Evolutionary conservation across 805 yeast species (phyloP).

Genomic region (Barnettozyma pratensis): DNA sequence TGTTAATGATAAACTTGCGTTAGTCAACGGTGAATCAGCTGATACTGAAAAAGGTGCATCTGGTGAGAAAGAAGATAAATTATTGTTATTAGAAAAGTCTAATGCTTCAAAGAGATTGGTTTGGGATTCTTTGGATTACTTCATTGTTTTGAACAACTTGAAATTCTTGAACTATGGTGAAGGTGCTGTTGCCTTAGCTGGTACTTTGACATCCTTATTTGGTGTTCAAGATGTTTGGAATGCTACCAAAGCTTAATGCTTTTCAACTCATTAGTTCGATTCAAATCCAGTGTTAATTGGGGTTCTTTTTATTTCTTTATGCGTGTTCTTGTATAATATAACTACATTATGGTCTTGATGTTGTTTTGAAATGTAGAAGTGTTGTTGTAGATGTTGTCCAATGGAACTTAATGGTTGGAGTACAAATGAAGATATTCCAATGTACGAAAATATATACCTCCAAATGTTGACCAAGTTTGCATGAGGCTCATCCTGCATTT

Average conservation of each 20-base stretch:
- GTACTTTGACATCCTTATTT: slow-evolving; percentile 72
- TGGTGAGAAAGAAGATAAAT: slow-evolving; percentile 35
- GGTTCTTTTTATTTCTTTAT: too few species aligned
- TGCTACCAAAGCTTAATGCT: slow-evolving; percentile 29
- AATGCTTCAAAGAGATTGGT: slow-evolving; percentile 56
- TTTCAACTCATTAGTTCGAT: not conserved
- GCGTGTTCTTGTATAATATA: too few species aligned
- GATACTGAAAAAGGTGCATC: not conserved
- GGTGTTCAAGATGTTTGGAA: slow-evolving; percentile 75
- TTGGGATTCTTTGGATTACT: slow-evolving; percentile 72
- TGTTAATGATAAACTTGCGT: slow-evolving; percentile 1
- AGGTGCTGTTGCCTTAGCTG: slow-evolving; percentile 79
- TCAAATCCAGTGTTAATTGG: too few species aligned
- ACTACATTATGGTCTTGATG: too few species aligned
- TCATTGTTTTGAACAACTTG: slow-evolving; percentile 70
- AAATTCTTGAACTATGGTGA: slow-evolving; percentile 59
- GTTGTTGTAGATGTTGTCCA: too few species aligned
- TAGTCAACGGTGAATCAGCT: not conserved
- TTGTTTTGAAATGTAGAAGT: too few species aligned
- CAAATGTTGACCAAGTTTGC: too few species aligned
- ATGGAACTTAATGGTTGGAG: too few species aligned
- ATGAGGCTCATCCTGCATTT: too few species aligned
- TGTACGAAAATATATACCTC: too few species aligned
- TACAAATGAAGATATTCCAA: too few species aligned
- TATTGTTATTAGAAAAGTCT: slow-evolving; percentile 39